Evolutionary conservation across 106 monocot genomes (phyloP).

Genomic region (Allium cepa): DNA sequence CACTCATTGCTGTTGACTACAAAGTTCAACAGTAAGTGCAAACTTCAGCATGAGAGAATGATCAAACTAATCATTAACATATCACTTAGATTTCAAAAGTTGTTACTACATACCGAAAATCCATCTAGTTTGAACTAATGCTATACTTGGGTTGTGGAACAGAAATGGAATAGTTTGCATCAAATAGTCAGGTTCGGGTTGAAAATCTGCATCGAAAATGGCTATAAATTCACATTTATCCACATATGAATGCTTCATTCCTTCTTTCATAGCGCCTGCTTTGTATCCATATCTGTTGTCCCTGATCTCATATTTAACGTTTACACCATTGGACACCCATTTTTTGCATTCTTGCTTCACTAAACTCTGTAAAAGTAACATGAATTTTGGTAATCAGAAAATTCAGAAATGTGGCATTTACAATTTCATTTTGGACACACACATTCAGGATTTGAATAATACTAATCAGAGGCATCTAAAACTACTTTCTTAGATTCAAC

Average conservation of each 20-base stretch:
- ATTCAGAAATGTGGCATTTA: background rate
- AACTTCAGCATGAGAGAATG: background rate
- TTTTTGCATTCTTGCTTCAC: conserved; percentile 49
- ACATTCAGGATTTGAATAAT: too few species aligned
- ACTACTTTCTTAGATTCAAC: too few species aligned
- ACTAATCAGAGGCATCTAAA: too few species aligned
- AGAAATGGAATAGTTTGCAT: conserved; percentile 50
- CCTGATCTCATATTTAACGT: conserved; percentile 51
- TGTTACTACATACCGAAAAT: conserved; percentile 42
- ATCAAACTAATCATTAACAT: background rate
- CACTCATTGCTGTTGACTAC: conserved; percentile 75
- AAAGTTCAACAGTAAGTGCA: conserved; percentile 2
- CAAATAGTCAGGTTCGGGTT: conserved; percentile 61
- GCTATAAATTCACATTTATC: conserved; percentile 53
- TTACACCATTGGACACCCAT: conserved; percentile 51
- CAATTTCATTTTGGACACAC: too few species aligned
- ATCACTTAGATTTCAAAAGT: background rate
- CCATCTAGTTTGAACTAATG: conserved; percentile 72
- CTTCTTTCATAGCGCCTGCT: conserved; percentile 68
- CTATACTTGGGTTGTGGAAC: conserved; percentile 42
- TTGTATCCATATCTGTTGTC: conserved; percentile 68
- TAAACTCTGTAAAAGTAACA: conserved; percentile 23
- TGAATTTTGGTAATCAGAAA: background rate
- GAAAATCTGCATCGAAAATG: conserved; percentile 82
- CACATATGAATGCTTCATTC: conserved; percentile 56